These are phyloP conservation scores for Musa itinerans DNA, from an alignment of 176 grass and related monocot species.

Conservation along the genomic window DNA sequence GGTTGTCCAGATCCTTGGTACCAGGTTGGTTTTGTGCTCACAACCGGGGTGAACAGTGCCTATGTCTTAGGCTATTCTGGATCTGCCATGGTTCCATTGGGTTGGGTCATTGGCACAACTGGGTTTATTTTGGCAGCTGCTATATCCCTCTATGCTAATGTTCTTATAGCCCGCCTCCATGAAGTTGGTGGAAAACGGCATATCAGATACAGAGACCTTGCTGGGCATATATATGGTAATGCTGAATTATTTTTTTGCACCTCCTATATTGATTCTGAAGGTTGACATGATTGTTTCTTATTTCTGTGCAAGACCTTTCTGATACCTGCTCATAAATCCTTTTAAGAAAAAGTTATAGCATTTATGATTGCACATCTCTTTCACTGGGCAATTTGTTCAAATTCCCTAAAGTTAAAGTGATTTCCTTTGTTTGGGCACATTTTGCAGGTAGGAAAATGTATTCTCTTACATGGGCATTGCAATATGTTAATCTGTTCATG, in stretches of 20 bases:
- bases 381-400: background rate
- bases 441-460: conserved; percentile 77
- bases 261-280: background rate
- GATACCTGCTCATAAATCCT: background rate
- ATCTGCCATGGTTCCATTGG: conserved; percentile 75
- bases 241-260: background rate
- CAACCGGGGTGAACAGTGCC: conserved; percentile 83
- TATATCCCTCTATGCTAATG: conserved; percentile 88
- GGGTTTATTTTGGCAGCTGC: conserved; percentile 77
- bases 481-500: conserved; percentile 99
- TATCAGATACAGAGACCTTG: conserved; percentile 98
- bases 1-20: conserved; percentile 93
- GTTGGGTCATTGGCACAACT: conserved; percentile 56
- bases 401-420: background rate
- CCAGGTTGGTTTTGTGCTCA: conserved; percentile 83
- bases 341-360: background rate
- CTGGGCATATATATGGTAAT: conserved; percentile 91
- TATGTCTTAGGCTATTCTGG: conserved; percentile 95
- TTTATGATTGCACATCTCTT: background rate
- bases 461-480: conserved; percentile 76
- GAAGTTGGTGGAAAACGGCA: conserved; percentile 82
- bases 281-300: background rate
- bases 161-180: conserved; percentile 66
- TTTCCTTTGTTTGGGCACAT: background rate
- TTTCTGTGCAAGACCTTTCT: background rate